Evolutionary conservation across 257 asterid genomes (phyloP).

Genomic region (Oldenlandia corymbosa): DNA sequence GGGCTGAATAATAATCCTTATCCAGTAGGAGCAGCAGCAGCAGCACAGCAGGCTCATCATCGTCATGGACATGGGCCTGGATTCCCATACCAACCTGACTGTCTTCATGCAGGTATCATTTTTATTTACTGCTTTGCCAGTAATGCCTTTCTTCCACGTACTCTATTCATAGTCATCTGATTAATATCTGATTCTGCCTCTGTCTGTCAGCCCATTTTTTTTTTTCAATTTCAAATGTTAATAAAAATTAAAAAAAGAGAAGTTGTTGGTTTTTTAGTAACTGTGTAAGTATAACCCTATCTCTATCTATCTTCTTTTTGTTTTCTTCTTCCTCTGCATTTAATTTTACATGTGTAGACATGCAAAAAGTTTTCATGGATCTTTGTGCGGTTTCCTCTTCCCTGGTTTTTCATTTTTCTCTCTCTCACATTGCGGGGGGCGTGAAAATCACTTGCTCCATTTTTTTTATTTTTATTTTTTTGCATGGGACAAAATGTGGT

Average conservation of each 20-base stretch:
- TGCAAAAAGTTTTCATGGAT: background rate
- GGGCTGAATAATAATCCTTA: conserved; percentile 38
- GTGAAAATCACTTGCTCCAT: conserved; percentile 10
- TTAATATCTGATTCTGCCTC: too few species aligned
- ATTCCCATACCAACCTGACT: conserved; percentile 46
- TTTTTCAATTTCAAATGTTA: background rate
- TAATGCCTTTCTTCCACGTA: too few species aligned
- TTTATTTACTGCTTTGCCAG: background rate
- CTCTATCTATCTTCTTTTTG: conserved; percentile 17
- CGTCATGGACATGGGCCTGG: conserved; percentile 26
- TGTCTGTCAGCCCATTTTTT: background rate
- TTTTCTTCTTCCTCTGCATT: background rate
- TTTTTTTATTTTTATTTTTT: too few species aligned
- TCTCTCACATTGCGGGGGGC: background rate
- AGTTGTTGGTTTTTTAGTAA: too few species aligned
- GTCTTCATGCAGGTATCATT: conserved; percentile 59
- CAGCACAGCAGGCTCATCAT: background rate
- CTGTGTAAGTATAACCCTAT: conserved; percentile 12
- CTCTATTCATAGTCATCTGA: too few species aligned
- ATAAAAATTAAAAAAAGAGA: too few species aligned
- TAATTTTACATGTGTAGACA: background rate
- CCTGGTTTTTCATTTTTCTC: background rate
- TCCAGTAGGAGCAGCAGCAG: conserved; percentile 17
- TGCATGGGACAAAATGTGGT: background rate
- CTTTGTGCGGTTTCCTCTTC: background rate